A percentile compares a stretch with the other conserved stretches of the same genome.
Conservation (phyloP, 2,329 filamentous ascomycete genomes). For the Neonectria neomacrospora region DNA sequence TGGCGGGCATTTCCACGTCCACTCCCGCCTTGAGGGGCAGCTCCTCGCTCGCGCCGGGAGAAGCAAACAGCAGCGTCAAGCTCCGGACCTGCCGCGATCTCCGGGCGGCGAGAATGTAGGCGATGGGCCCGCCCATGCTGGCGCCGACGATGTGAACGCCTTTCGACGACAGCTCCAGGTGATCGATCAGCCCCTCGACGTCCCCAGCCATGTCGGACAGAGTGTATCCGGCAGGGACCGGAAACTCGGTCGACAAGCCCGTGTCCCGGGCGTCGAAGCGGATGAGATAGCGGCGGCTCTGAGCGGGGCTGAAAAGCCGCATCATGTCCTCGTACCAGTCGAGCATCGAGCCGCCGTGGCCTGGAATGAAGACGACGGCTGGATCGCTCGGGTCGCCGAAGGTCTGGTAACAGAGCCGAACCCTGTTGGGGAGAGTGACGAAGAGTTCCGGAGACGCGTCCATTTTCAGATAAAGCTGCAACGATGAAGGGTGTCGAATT, state of each 20-base stretch:
- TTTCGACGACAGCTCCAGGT: slow-evolving; percentile 35
- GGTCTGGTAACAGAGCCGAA: slow-evolving; percentile 46
- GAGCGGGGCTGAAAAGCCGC: slow-evolving; percentile 29
- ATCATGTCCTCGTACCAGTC: slow-evolving; percentile 37
- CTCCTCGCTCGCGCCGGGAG: slow-evolving; percentile 34
- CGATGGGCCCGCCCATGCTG: slow-evolving; percentile 44
- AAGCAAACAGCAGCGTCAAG: slow-evolving; percentile 41
- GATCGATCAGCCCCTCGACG: slow-evolving; percentile 41
- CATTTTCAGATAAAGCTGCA: slow-evolving; percentile 13
- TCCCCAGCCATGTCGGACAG: slow-evolving; percentile 44
- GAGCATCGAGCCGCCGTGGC: slow-evolving; percentile 41
- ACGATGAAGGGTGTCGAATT: too few relatives aligned
- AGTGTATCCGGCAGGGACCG: slow-evolving; percentile 38
- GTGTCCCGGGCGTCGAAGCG: slow-evolving; percentile 43
- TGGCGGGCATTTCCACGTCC: neutral
- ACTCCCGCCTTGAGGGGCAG: slow-evolving; percentile 17
- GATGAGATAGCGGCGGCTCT: slow-evolving; percentile 30
- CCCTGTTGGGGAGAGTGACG: slow-evolving; percentile 37
- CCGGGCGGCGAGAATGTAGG: slow-evolving; percentile 37
- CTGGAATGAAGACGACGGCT: slow-evolving; percentile 40
- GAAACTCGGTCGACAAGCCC: slow-evolving; percentile 41
- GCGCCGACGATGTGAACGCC: slow-evolving; percentile 41
- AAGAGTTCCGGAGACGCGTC: slow-evolving; percentile 41
- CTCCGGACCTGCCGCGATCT: slow-evolving; percentile 34
- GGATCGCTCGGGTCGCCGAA: slow-evolving; percentile 41